Evolutionary conservation across 805 yeast species (phyloP), one percentile per base, ranked within the genome.

Genomic region (Citeromyces nyonsensis): DNA sequence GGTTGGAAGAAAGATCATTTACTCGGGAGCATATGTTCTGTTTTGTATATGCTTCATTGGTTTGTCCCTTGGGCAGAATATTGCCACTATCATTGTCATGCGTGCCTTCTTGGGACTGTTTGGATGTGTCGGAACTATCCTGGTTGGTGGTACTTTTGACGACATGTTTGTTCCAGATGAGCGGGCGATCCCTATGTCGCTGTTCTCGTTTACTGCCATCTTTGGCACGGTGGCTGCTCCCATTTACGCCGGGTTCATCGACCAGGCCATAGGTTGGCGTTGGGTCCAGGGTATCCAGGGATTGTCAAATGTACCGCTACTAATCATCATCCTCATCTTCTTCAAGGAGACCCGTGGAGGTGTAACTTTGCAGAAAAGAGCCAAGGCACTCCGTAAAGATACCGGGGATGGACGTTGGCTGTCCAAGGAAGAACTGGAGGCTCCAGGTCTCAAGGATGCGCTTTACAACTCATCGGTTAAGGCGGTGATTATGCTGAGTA

Each of bases 61-160:
- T 75, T 75, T 41, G 85, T 85, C 70, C 38, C 56, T 61, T 1
- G 65, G 69, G 28, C 41, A 39, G 28, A 65, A 59, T 38, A 63
- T 59, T 40, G 61, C 60, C 10, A 72, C 73, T 18, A 54, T 70
- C 1, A 51, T 59, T 15, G 58, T 56, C 2, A 40, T 68, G 25
- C 50, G 78, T 41, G 61, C 68, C 40, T 56, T 66, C 35, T 45
- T 70, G 22, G 80, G 78, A 52, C 29, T 57, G 8, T 41, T 47
- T 32, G 65, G 59, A 41, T 44, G 53, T 15, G 4, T 73, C 83
- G 32, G 76, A 81, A 3, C 79, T 84, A 70, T 77, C 38, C 76
- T 79, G 24, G 83, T 84, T 7, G 85, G 86, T 25, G 93, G 91
- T 13, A 64, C 80, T 1, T 57, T 81, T 29, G 73, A 83, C 8